A percentile compares a stretch with the other conserved stretches of the same genome.
These are phyloP conservation scores for Alternaria arborescens DNA, from an alignment of 2,329 filamentous ascomycete species.

Conservation along the genomic window DNA sequence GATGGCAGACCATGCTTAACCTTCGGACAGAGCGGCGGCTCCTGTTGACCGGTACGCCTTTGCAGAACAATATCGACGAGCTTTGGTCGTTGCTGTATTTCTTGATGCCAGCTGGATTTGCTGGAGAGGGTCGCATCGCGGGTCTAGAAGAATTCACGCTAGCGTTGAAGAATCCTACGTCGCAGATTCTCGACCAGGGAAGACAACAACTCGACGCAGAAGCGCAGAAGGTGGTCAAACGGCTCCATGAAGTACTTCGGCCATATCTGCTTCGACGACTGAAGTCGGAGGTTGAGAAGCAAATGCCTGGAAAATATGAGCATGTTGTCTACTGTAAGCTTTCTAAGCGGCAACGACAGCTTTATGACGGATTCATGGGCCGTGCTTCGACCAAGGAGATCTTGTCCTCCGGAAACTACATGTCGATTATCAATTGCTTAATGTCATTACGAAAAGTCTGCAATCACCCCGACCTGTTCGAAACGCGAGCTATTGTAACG, in stretches of 20 bases:
- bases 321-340: constrained; percentile 95
- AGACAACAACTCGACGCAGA: constrained; percentile 94
- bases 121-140: constrained; percentile 87
- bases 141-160: constrained; percentile 95
- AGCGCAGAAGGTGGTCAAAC: constrained; percentile 87
- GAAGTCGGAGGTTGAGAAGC: constrained; percentile 97
- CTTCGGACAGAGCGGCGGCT: constrained; percentile 91
- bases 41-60: constrained; percentile 88
- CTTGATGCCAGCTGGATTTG: constrained; percentile 86
- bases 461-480: constrained; percentile 96
- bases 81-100: constrained; percentile 98
- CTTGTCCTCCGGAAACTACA: constrained; percentile 89
- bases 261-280: constrained; percentile 90
- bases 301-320: constrained; percentile 98
- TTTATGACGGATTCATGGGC: constrained; percentile 96
- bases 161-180: constrained; percentile 94
- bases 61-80: constrained; percentile 97
- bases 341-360: constrained; percentile 91
- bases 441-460: constrained; percentile 98
- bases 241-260: constrained; percentile 91
- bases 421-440: constrained; percentile 97
- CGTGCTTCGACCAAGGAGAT: constrained; percentile 89
- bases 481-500: constrained; percentile 94
- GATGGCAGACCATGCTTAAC: constrained; percentile 93
- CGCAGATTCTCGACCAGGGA: constrained; percentile 94